A percentile compares a stretch with the other conserved stretches of the same genome.
Conservation (phyloP, 805 yeast genomes). For the Metschnikowia borealis region DNA sequence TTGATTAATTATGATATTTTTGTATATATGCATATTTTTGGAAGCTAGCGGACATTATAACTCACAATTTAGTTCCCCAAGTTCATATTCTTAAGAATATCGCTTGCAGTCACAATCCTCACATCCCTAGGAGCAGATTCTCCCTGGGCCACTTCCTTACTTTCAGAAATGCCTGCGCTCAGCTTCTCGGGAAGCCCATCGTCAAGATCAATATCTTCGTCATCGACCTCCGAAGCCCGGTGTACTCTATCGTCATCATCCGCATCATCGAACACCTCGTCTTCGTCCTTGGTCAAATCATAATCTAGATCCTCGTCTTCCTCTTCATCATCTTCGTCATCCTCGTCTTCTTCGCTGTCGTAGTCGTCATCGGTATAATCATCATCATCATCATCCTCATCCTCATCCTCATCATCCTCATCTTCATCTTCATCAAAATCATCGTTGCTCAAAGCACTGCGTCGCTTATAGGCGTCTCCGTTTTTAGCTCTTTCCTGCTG, state of each 20-base stretch:
- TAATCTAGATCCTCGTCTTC: conserved; percentile 7
- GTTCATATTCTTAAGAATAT: conserved; percentile 11
- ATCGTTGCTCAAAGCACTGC: conserved; percentile 7
- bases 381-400: conserved; percentile 9
- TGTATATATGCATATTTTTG: too few species aligned
- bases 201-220: conserved; percentile 6
- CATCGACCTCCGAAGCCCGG: conserved; percentile 4
- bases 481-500: conserved; percentile 7
- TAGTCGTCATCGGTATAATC: conserved; percentile 11
- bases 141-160: neutral
- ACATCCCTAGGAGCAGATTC: conserved; percentile 6
- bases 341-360: conserved; percentile 11
- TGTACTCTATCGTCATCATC: conserved; percentile 4
- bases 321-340: conserved; percentile 11
- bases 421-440: conserved; percentile 16
- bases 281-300: conserved; percentile 3
- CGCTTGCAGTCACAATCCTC: conserved; percentile 13
- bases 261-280: conserved; percentile 5
- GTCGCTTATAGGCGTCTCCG: conserved; percentile 10
- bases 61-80: neutral
- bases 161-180: conserved; percentile 3
- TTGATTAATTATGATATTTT: too few species aligned
- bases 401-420: conserved; percentile 10
- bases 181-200: conserved; percentile 6
- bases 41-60: too few species aligned